phyloP scores from a whole-genome alignment of 768 basidiomycete genomes.

The Coprinopsis strossmayeri region DNA sequence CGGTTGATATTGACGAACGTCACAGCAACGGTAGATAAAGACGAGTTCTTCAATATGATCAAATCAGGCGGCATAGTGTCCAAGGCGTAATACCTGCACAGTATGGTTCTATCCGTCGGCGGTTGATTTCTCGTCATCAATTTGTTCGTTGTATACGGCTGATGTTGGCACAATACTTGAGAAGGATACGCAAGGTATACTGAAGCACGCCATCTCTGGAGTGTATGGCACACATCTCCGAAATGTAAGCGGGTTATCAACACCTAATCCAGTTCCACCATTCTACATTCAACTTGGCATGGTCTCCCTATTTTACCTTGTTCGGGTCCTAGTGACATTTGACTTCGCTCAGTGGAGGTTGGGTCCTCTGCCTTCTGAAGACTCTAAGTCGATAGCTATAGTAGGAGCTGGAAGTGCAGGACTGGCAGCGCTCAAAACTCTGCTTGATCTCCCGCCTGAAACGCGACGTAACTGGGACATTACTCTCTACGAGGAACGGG shows the following conservation, averaged over 20 bases:
- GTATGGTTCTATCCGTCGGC: background rate
- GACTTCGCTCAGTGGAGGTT: background rate
- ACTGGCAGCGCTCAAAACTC: conserved; percentile 43
- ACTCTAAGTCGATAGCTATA: conserved; percentile 44
- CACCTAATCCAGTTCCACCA: background rate
- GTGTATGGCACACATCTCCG: conserved; percentile 15
- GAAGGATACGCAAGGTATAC: background rate
- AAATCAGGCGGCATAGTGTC: conserved; percentile 76
- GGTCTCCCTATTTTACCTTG: conserved; percentile 10
- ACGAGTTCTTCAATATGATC: conserved; percentile 80
- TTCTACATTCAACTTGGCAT: conserved; percentile 4
- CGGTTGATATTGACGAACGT: conserved; percentile 3
- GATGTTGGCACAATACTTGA: too few species aligned
- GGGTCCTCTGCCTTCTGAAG: conserved; percentile 3
- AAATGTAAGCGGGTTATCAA: too few species aligned
- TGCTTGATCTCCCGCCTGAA: conserved; percentile 40
- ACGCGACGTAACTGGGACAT: conserved; percentile 34
- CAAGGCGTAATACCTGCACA: conserved; percentile 35
- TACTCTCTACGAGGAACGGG: conserved; percentile 46
- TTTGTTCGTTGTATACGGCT: conserved; percentile 1
- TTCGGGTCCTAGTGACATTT: conserved; percentile 3
- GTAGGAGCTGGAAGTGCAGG: conserved; percentile 55
- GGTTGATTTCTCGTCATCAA: background rate
- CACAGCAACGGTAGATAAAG: conserved; percentile 54
- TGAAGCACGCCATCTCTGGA: conserved; percentile 20